A percentile compares a stretch with the other conserved stretches of the same genome.
These are phyloP conservation scores for Entomortierella beljakovae DNA, from an alignment of 192 early-diverging fungal genomes.

Conservation along the genomic window DNA sequence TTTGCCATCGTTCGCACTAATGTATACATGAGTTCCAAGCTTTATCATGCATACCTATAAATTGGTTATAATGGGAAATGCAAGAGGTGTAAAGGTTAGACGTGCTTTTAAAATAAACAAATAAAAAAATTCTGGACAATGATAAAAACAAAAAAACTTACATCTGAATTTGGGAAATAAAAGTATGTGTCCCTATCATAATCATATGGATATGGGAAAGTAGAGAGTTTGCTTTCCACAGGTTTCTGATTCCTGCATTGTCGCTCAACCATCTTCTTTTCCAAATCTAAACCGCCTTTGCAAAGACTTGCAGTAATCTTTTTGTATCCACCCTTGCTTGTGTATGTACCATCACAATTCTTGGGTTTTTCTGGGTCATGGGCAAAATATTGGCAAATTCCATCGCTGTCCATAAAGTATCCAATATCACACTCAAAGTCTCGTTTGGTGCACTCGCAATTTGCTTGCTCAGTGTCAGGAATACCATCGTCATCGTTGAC, in stretches of 20 bases:
- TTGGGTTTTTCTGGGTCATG: constrained; percentile 82
- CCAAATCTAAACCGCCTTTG: constrained; percentile 75
- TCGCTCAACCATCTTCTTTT: constrained; percentile 67
- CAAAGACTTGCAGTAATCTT: constrained; percentile 83
- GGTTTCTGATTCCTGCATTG: constrained; percentile 72
- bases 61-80: too few species aligned
- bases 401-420: constrained; percentile 79
- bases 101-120: too few species aligned
- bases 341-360: constrained; percentile 75
- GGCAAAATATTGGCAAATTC: constrained; percentile 74
- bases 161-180: constrained; percentile 53
- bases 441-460: constrained; percentile 78
- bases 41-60: constrained; percentile 62
- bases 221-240: constrained; percentile 35
- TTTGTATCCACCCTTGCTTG: constrained; percentile 83
- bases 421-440: constrained; percentile 94
- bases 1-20: constrained; percentile 74
- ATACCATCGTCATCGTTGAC: constrained; percentile 75
- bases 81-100: too few species aligned
- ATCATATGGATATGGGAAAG: constrained; percentile 36
- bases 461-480: constrained; percentile 58
- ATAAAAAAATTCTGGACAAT: too few species aligned
- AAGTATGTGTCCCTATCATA: constrained; percentile 23
- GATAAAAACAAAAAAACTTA: constrained; percentile 12
- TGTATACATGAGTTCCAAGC: constrained; percentile 58